Evolutionary conservation across 495 filamentous ascomycete genomes (phyloP).

Genomic region (Penicillium maclennaniae): DNA sequence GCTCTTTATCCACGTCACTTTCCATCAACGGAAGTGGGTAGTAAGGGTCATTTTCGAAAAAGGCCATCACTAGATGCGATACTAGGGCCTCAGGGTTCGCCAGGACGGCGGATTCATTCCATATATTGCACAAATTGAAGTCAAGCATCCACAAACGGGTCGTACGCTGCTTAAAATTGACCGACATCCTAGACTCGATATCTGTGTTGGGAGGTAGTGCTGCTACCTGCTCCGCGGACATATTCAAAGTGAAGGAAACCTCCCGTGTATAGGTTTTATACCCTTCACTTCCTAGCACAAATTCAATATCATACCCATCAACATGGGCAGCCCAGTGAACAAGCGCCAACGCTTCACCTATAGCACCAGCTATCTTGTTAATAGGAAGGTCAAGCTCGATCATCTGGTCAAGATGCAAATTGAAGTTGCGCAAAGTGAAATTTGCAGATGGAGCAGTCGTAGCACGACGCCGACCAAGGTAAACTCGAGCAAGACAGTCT

Average conservation of each 20-base stretch:
- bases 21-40: slow-evolving; percentile 33
- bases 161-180: neutral
- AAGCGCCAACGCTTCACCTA: slow-evolving; percentile 39
- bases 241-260: neutral
- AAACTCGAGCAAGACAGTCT: slow-evolving; percentile 41
- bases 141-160: slow-evolving; percentile 35
- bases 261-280: neutral
- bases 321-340: slow-evolving; percentile 36
- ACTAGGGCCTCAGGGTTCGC: neutral
- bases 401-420: slow-evolving; percentile 41
- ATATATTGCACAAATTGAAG: slow-evolving; percentile 36
- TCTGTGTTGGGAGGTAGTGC: slow-evolving; percentile 1
- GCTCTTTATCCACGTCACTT: slow-evolving; percentile 14
- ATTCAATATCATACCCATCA: slow-evolving; percentile 44
- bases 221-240: neutral
- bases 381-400: slow-evolving; percentile 22
- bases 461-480: slow-evolving; percentile 32
- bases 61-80: slow-evolving; percentile 23
- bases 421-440: slow-evolving; percentile 41
- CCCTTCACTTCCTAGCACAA: slow-evolving; percentile 34
- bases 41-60: slow-evolving; percentile 41
- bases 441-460: slow-evolving; percentile 5
- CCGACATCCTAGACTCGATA: neutral
- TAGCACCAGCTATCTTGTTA: slow-evolving; percentile 20
- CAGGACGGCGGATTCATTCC: slow-evolving; percentile 22